phyloP scores from a whole-genome alignment of 352 stramenopile species.

The Blastocystis sp. region DNA sequence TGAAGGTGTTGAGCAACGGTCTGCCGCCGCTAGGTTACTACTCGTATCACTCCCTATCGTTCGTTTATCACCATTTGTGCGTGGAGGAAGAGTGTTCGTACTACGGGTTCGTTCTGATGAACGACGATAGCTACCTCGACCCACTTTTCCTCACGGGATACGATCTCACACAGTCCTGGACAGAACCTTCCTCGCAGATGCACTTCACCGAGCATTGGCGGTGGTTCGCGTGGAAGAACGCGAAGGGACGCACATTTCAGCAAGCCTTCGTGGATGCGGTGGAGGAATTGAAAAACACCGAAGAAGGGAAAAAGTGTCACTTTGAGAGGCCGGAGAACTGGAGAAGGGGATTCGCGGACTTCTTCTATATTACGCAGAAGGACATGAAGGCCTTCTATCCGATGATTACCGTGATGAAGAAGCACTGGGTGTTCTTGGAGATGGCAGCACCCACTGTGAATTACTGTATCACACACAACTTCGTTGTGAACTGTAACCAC shows the following conservation, averaged over 20 bases:
- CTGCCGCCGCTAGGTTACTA: neutral
- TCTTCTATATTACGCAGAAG: neutral
- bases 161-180: neutral
- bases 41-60: slow-evolving; percentile 11
- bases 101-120: neutral
- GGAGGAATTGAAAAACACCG: neutral
- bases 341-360: slow-evolving; percentile 5
- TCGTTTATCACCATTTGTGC: neutral
- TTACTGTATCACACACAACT: slow-evolving; percentile 8
- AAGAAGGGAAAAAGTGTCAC: neutral
- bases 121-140: slow-evolving; percentile 43
- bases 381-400: neutral
- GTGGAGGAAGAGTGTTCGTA: neutral
- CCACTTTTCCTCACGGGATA: neutral
- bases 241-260: neutral
- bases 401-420: neutral
- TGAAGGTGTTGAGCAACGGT: neutral
- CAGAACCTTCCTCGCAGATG: neutral
- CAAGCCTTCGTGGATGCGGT: neutral
- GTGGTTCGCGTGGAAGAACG: neutral
- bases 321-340: neutral
- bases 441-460: slow-evolving; percentile 21
- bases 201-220: neutral
- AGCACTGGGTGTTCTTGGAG: slow-evolving; percentile 4
- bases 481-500: slow-evolving; percentile 23